phyloP scores from a whole-genome alignment of 1,139 yeast species.

The Sugiyamaella paludigena region DNA sequence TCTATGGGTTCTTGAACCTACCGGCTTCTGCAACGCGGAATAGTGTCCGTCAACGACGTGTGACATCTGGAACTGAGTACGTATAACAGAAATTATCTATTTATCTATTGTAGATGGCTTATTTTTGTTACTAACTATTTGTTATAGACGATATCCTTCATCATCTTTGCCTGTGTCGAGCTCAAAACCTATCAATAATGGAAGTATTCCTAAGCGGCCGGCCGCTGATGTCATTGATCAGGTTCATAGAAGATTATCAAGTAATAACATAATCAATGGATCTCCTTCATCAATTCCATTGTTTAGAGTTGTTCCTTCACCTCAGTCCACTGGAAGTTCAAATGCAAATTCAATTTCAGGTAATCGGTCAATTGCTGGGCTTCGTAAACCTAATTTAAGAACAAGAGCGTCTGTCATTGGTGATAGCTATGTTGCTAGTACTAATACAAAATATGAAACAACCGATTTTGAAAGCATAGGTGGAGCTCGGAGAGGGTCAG shows the following conservation, averaged over 20 bases:
- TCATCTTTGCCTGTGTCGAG: slow-evolving; percentile 24
- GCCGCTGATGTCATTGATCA: slow-evolving; percentile 27
- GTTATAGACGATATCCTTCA: slow-evolving; percentile 14
- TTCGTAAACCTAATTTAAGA: slow-evolving; percentile 4
- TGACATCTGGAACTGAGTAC: slow-evolving; percentile 7
- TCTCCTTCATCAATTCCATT: slow-evolving; percentile 22
- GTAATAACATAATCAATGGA: slow-evolving; percentile 6
- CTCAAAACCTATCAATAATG: slow-evolving; percentile 2
- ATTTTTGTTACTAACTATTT: background rate
- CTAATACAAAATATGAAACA: no score
- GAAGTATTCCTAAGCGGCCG: slow-evolving; percentile 18
- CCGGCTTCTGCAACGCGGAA: slow-evolving; percentile 1
- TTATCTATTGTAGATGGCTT: background rate
- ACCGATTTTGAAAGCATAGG: no score
- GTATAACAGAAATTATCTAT: no score
- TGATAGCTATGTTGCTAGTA: background rate
- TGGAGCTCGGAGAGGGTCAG: no score
- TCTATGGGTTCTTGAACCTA: slow-evolving; percentile 11
- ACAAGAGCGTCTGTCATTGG: slow-evolving; percentile 9
- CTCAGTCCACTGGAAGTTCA: no score
- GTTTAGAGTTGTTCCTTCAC: slow-evolving; percentile 8
- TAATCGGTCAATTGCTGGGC: no score
- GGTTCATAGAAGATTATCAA: slow-evolving; percentile 26
- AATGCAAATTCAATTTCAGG: no score
- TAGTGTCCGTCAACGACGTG: background rate